Evolutionary conservation across 2,329 filamentous ascomycete species (phyloP).

Genomic region (Penicillium italicum): DNA sequence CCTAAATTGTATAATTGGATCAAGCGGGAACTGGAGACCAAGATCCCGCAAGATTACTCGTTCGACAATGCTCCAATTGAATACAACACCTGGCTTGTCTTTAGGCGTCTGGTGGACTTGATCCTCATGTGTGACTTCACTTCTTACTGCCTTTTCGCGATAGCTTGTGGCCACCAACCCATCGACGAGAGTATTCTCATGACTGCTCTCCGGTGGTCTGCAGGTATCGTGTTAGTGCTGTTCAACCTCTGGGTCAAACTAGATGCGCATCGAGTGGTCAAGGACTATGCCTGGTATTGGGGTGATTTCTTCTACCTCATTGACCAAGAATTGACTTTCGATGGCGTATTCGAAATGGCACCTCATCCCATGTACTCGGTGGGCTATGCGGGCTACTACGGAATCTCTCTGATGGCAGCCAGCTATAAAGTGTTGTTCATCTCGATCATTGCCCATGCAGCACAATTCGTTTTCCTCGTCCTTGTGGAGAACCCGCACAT

Average conservation of each 20-base stretch:
- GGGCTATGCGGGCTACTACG: conserved; percentile 96
- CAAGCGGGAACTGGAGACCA: conserved; percentile 87
- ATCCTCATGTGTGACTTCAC: conserved; percentile 99
- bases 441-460: conserved; percentile 88
- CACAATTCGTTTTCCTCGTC: conserved; percentile 89
- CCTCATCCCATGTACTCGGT: conserved; percentile 99
- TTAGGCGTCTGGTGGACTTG: conserved; percentile 89
- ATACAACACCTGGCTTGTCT: conserved; percentile 98
- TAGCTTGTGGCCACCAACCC: conserved; percentile 77
- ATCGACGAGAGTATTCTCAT: conserved; percentile 66
- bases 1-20: conserved; percentile 79
- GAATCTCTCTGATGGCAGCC: conserved; percentile 95
- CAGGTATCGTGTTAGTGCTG: conserved; percentile 72
- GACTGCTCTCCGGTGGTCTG: conserved; percentile 70
- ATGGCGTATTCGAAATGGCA: conserved; percentile 98
- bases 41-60: conserved; percentile 88
- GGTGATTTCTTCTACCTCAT: conserved; percentile 99
- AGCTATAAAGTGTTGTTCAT: conserved; percentile 98
- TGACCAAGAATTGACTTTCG: conserved; percentile 95
- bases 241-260: conserved; percentile 99
- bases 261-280: conserved; percentile 94
- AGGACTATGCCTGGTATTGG: conserved; percentile 99
- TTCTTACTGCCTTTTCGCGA: conserved; percentile 92
- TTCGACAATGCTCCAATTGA: conserved; percentile 92
- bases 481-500: conserved; percentile 96